phyloP scores from a whole-genome alignment of 2,329 filamentous ascomycete species.

The Fusarium sp. region DNA sequence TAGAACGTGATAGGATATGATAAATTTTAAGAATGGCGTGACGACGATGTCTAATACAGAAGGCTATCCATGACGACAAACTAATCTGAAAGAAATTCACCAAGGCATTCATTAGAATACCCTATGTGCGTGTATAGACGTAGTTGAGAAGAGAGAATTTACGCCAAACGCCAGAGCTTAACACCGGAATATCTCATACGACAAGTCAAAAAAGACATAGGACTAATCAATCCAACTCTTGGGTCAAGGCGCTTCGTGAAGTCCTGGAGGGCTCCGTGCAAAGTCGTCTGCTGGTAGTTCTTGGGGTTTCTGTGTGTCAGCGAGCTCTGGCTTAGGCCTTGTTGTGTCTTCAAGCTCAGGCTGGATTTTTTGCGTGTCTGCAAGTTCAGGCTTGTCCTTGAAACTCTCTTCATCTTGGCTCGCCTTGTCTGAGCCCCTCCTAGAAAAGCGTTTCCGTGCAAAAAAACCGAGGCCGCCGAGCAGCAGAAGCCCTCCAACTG shows the following conservation, averaged over 20 bases:
- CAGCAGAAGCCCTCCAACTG: not conserved
- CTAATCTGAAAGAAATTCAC: too few relatives aligned
- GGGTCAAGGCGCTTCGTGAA: not conserved
- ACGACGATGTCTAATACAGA: too few relatives aligned
- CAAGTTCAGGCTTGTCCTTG: not conserved
- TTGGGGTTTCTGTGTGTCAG: not conserved
- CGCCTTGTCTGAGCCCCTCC: not conserved
- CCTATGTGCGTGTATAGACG: too few relatives aligned
- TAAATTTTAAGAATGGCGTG: too few relatives aligned
- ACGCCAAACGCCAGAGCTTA: too few relatives aligned
- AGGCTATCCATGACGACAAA: too few relatives aligned
- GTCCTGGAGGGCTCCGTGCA: not conserved
- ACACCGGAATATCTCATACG: too few relatives aligned
- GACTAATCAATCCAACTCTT: slow-evolving; percentile 9
- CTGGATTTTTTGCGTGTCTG: not conserved
- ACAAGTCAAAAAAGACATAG: too few relatives aligned
- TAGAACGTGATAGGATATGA: too few relatives aligned
- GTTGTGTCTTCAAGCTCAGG: not conserved
- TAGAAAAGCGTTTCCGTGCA: not conserved
- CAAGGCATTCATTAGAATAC: too few relatives aligned
- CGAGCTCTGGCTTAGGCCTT: not conserved
- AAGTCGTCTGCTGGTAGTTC: not conserved
- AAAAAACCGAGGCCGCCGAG: not conserved
- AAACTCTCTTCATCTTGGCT: not conserved
- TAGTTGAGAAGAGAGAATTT: too few relatives aligned